A percentile compares a stretch with the other conserved stretches of the same genome.
Evolutionary conservation across 805 yeast genomes (phyloP).

Genomic region (Lipomyces oligophaga): DNA sequence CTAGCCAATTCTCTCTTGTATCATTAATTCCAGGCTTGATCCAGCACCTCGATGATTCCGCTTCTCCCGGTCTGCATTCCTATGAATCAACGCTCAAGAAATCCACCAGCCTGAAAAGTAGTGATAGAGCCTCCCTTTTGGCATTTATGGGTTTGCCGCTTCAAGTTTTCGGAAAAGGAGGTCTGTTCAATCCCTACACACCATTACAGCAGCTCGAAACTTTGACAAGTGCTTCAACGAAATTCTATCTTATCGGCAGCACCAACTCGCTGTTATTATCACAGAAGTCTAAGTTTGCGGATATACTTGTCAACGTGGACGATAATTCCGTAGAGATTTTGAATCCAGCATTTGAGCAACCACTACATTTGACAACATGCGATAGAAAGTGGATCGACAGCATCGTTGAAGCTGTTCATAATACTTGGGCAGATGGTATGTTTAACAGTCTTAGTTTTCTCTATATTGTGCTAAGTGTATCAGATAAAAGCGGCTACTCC

Average conservation of each 20-base stretch:
- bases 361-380: conserved; percentile 48
- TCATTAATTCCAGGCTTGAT: conserved; percentile 74
- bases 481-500: conserved; percentile 41
- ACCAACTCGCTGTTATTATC: conserved; percentile 77
- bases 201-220: conserved; percentile 88
- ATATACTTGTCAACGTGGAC: conserved; percentile 58
- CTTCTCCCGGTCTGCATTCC: conserved; percentile 66
- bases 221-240: conserved; percentile 52
- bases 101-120: conserved; percentile 67
- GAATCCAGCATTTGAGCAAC: conserved; percentile 42
- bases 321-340: conserved; percentile 46
- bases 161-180: conserved; percentile 78
- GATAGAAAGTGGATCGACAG: conserved; percentile 75
- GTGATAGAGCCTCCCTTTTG: conserved; percentile 72
- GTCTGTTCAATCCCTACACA: conserved; percentile 88
- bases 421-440: conserved; percentile 40
- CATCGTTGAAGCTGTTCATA: conserved; percentile 49
- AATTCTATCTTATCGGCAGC: conserved; percentile 74
- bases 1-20: conserved; percentile 76
- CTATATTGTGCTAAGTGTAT: background rate
- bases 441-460: background rate
- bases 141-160: conserved; percentile 84
- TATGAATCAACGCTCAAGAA: conserved; percentile 50
- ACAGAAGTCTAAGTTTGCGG: conserved; percentile 59
- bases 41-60: conserved; percentile 67